Conservation (phyloP, 2,329 filamentous ascomycete species). For the Clarireedia sp. region DNA sequence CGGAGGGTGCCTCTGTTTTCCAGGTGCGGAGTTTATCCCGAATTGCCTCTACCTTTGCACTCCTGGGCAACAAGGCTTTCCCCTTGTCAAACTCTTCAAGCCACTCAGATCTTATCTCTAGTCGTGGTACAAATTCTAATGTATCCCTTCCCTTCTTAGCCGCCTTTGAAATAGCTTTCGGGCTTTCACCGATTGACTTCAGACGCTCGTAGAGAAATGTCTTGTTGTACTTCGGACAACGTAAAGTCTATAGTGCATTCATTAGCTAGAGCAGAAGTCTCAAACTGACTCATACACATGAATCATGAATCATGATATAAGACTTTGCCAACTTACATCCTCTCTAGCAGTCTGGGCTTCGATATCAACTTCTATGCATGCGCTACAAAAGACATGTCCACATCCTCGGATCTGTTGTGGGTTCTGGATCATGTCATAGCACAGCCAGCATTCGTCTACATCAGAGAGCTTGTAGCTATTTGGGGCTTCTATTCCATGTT, state of each 20-base stretch:
- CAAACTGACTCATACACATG: too few relatives aligned
- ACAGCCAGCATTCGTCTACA: neutral
- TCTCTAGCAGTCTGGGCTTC: neutral
- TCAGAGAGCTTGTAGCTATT: neutral
- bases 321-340: neutral
- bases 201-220: neutral
- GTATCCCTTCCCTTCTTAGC: neutral
- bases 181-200: neutral
- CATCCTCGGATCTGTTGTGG: neutral
- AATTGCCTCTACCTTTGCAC: neutral
- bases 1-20: neutral
- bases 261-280: too few relatives aligned
- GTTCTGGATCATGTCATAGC: neutral
- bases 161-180: neutral
- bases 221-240: neutral
- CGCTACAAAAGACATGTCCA: neutral
- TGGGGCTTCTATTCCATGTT: neutral
- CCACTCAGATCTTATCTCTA: neutral
- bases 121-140: neutral
- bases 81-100: neutral
- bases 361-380: neutral
- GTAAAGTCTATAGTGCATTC: neutral
- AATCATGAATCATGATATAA: too few relatives aligned
- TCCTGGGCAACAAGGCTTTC: neutral
- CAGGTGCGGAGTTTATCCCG: neutral